These are phyloP conservation scores for Picochlorum sp. DNA, from an alignment of 139 green algal species.

Conservation along the genomic window DNA sequence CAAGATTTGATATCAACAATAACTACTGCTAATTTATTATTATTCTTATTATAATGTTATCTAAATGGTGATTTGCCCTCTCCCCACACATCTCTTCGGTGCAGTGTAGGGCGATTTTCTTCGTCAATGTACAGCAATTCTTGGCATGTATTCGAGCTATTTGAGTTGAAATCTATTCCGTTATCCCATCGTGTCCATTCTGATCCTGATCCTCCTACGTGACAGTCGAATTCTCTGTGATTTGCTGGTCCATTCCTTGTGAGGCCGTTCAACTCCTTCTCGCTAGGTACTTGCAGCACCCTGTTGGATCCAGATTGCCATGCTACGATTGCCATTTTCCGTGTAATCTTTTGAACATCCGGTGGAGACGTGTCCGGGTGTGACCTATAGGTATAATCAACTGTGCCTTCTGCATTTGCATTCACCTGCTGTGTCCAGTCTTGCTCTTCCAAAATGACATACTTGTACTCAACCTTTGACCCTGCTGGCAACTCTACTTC, in stretches of 20 bases:
- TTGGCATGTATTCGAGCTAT: background rate
- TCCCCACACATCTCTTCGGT: slow-evolving; percentile 70
- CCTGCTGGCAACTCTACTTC: slow-evolving; percentile 78
- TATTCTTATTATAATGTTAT: background rate
- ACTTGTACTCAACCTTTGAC: slow-evolving; percentile 87
- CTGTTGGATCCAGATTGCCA: slow-evolving; percentile 88
- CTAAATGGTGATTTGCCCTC: slow-evolving; percentile 6
- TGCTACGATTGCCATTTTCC: slow-evolving; percentile 90
- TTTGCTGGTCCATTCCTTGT: slow-evolving; percentile 37
- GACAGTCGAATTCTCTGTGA: slow-evolving; percentile 24
- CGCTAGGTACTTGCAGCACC: slow-evolving; percentile 62
- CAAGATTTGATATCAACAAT: too few relatives aligned
- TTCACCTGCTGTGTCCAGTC: slow-evolving; percentile 55
- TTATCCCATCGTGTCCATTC: slow-evolving; percentile 31
- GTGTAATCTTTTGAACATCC: slow-evolving; percentile 75
- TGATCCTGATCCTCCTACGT: background rate
- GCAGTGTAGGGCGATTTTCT: slow-evolving; percentile 45
- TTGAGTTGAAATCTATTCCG: background rate
- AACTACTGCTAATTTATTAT: background rate
- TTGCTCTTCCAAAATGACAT: slow-evolving; percentile 89
- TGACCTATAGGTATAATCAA: slow-evolving; percentile 67
- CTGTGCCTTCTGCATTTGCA: slow-evolving; percentile 63
- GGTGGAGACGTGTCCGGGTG: slow-evolving; percentile 58
- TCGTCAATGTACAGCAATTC: slow-evolving; percentile 37
- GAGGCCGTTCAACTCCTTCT: slow-evolving; percentile 41